Evolutionary conservation across 768 basidiomycete genomes (phyloP).

Genomic region (Calocybe gangraenosa): DNA sequence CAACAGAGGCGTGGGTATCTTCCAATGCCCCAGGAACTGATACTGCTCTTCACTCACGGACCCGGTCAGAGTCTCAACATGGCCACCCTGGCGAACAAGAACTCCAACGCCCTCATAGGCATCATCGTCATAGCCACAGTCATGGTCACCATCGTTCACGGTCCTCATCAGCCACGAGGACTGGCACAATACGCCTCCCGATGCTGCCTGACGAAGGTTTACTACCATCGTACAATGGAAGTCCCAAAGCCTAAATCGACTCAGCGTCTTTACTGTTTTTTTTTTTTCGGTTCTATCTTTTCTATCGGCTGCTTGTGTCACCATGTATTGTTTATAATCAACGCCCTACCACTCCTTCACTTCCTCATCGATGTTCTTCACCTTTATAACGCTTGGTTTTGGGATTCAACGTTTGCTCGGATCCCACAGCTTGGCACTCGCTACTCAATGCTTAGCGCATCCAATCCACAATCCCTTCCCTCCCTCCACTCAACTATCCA

Average conservation of each 20-base stretch:
- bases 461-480: too few relatives aligned
- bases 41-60: conserved; percentile 10
- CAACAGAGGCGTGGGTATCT: conserved; percentile 68
- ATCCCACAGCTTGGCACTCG: conserved; percentile 4
- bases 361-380: neutral
- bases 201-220: conserved; percentile 42
- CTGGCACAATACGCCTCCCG: conserved; percentile 42
- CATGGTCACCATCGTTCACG: conserved; percentile 20
- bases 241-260: too few relatives aligned
- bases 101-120: conserved; percentile 23
- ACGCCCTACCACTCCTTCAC: conserved; percentile 1
- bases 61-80: conserved; percentile 18
- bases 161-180: conserved; percentile 21
- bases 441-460: conserved; percentile 10
- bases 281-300: too few relatives aligned
- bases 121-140: conserved; percentile 23
- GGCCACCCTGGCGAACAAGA: conserved; percentile 14
- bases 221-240: conserved; percentile 32
- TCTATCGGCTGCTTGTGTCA: too few relatives aligned
- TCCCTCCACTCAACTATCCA: neutral
- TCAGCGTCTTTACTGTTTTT: too few relatives aligned
- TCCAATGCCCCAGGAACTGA: conserved; percentile 19
- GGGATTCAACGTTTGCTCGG: conserved; percentile 8
- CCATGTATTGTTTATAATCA: conserved; percentile 12
- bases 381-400: too few relatives aligned